phyloP scores from a whole-genome alignment of 169 alveolate species.

The Cryptosporidium meleagridis region DNA sequence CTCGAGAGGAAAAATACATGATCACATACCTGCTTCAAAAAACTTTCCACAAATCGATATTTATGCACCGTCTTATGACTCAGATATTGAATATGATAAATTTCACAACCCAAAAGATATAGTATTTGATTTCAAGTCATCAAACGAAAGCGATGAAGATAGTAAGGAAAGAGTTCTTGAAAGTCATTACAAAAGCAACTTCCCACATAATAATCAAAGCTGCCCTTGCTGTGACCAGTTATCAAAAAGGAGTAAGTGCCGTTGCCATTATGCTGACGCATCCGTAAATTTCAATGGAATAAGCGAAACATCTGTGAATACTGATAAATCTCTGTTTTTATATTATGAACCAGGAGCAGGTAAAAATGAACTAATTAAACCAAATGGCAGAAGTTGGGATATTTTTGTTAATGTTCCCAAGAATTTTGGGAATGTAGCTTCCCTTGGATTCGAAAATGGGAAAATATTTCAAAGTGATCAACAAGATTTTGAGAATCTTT shows the following conservation, averaged over 20 bases:
- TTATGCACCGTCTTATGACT: slow-evolving; percentile 64
- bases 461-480: neutral
- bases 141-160: slow-evolving; percentile 23
- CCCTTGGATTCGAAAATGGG: slow-evolving; percentile 16
- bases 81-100: slow-evolving; percentile 49
- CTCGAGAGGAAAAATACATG: slow-evolving; percentile 57
- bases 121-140: slow-evolving; percentile 1
- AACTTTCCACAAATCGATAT: slow-evolving; percentile 68
- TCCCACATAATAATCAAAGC: neutral
- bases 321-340: slow-evolving; percentile 45
- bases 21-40: slow-evolving; percentile 46
- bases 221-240: slow-evolving; percentile 60
- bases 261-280: slow-evolving; percentile 71
- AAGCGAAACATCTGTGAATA: slow-evolving; percentile 64
- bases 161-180: neutral
- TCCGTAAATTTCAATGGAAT: slow-evolving; percentile 57
- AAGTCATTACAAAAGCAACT: neutral
- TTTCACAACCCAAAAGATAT: slow-evolving; percentile 27
- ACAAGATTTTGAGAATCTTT: neutral
- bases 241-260: slow-evolving; percentile 25
- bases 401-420: slow-evolving; percentile 34
- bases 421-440: neutral
- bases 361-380: slow-evolving; percentile 44
- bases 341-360: slow-evolving; percentile 69
- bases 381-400: slow-evolving; percentile 74